These are phyloP conservation scores for Madurella mycetomatis DNA, from an alignment of 2,329 filamentous ascomycete species.

Conservation along the genomic window DNA sequence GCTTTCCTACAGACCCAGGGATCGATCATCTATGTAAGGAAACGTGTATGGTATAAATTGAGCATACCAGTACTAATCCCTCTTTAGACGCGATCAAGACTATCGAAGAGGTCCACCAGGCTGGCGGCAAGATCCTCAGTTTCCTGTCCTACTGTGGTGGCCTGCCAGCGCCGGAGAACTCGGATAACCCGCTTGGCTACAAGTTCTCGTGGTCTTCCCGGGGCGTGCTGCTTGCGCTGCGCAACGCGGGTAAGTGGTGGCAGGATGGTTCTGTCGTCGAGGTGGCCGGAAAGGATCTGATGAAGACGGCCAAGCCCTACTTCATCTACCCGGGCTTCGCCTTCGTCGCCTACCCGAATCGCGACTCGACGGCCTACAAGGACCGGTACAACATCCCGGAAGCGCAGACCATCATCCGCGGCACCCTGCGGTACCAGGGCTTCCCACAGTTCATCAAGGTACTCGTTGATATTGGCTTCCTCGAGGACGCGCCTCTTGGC, in stretches of 20 bases:
- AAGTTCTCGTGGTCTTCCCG: conserved; percentile 80
- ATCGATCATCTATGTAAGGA: conserved; percentile 58
- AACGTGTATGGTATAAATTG: too few species aligned
- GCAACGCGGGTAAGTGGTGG: conserved; percentile 81
- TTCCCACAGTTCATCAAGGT: conserved; percentile 88
- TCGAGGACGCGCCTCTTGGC: conserved; percentile 64
- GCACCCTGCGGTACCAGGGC: conserved; percentile 79
- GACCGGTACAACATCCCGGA: conserved; percentile 91
- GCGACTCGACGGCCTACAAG: conserved; percentile 81
- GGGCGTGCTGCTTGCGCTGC: conserved; percentile 80
- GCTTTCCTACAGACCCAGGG: conserved; percentile 47
- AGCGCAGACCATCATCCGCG: conserved; percentile 71
- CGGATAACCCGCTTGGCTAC: conserved; percentile 87
- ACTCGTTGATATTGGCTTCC: conserved; percentile 86
- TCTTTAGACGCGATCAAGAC: conserved; percentile 68
- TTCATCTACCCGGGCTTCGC: conserved; percentile 80
- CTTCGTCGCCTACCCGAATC: conserved; percentile 90
- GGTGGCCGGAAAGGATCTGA: conserved; percentile 65
- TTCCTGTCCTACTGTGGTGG: conserved; percentile 87
- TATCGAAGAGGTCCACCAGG: conserved; percentile 81
- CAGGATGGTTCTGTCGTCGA: conserved; percentile 71
- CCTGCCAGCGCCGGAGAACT: conserved; percentile 65
- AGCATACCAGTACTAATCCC: too few species aligned
- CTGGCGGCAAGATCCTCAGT: conserved; percentile 75
- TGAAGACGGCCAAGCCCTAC: conserved; percentile 85